Evolutionary conservation across 306 rosid genomes (phyloP), one percentile per base, ranked within the genome.

Genomic region (Lathyrus sativus): DNA sequence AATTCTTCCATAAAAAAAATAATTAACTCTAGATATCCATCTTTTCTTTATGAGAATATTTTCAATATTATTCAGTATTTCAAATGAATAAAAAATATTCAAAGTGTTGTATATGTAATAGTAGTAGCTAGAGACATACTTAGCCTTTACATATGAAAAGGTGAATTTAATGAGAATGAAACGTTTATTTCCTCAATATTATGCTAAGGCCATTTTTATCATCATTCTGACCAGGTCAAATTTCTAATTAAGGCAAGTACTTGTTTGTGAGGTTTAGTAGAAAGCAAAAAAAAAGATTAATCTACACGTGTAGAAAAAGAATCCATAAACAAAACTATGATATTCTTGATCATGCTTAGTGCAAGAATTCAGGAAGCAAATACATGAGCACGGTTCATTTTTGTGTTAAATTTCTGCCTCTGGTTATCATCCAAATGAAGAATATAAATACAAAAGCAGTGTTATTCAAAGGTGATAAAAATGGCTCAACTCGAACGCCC

Each of bases 401-500:
- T 22, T 70, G 53, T 62, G 72, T 65, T 65, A n/a, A 58, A 66
- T 65, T 11, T 72, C 44, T 67, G 45, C 62, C 81, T 26, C 65
- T 55, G 42, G 22, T 26, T 33, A 49, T 67, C 66, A 5, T 59
- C 66, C 78, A 43, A 31, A 0, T 2, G 35, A 38, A 60, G 50
- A 49, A 50, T 9, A 24, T 66, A 77, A 49, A 39, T 71, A 72
- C 49, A 49, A 77, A 29, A 63, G 55, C 65, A 41, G 67, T 65
- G 24, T 70, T 65, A 39, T 67, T 19, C 65, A 62, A 64, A 62
- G 64, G 12, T 56, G 58, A 62, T 57, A 53, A 22, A 57, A 72
- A 92, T 87, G 96, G 85, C 89, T 79, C 92, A 87, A 59, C 84
- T 83, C 1, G 87, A 91, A 71, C 87, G 86, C 39, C 31, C 57